Conservation (phyloP, 75 land plant genomes). For the Picea glauca region DNA sequence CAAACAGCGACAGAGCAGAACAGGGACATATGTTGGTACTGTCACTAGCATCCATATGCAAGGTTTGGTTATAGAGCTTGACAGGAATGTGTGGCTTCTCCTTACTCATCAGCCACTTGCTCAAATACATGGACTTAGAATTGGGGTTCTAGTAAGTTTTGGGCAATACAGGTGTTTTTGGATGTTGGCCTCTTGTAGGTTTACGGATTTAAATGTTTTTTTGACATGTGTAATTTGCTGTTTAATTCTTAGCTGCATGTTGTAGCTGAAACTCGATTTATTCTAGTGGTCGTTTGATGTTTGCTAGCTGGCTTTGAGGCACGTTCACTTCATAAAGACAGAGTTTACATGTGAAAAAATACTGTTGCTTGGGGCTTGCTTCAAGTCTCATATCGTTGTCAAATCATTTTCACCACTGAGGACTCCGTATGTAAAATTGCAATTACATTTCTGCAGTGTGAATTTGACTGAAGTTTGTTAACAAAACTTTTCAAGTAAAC, state of each 20-base stretch:
- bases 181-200: constrained; percentile 23
- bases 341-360: constrained; percentile 41
- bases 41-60: constrained; percentile 63
- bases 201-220: not conserved
- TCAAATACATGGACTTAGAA: constrained; percentile 54
- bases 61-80: constrained; percentile 66
- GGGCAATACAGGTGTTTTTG: not conserved
- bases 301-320: constrained; percentile 31
- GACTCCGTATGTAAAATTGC: constrained; percentile 28
- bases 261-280: not conserved
- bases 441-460: not conserved
- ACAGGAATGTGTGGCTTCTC: constrained; percentile 65
- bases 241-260: not conserved
- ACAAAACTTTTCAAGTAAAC: not conserved
- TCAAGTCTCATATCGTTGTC: constrained; percentile 49
- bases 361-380: constrained; percentile 58
- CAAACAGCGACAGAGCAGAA: constrained; percentile 20
- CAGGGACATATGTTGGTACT: constrained; percentile 42
- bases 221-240: not conserved
- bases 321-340: constrained; percentile 60
- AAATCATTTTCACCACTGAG: constrained; percentile 48
- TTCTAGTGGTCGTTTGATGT: not conserved
- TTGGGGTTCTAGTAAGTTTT: constrained; percentile 71
- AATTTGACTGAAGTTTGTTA: not conserved
- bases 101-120: constrained; percentile 35